Base-by-base conservation (phyloP, 75 land plant species). In the Azolla pinnata region DNA sequence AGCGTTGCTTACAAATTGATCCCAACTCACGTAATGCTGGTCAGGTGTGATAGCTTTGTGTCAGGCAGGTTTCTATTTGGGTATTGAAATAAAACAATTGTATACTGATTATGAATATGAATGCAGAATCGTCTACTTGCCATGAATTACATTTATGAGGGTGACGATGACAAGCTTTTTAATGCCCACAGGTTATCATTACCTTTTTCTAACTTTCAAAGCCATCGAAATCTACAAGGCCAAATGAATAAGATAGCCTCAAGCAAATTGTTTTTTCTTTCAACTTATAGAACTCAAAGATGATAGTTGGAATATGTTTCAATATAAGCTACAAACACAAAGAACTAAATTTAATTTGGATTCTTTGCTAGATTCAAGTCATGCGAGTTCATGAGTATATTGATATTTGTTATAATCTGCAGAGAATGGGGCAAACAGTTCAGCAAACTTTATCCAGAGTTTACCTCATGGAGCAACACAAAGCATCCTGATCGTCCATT, bases 21-120 rank as follows among this genome's bases (percentile, higher is more conserved):
- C 90, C 99, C 25, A 96, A 95, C 66, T 95, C 99, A 60, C 87
- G 99, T 27, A 95, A 95, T 86, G 99, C 99, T 56, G 99, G 99
- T 57, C 96, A 95, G 96, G 98, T 93, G 12, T 59, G 42, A 21
- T 33, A 33, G 16, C 31, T 32, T 17, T 19, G n/a, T 24, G n/a
- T 25, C 10, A 55, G 4, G 18, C 57, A 31, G 57, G 28, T 29
- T 25, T 9, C 19, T 47, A 16, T 20, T 47, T 18, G 20, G 10
- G 3, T 47, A 12, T 47, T 20, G 19, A 47, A 47, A 12, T 47
- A 20, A 24, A 8, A 19, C 7, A 19, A n/a, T n/a, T n/a, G 19
- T 29, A 4, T 4, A 23, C 38, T 59, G 61, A 21, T 64, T 64
- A 26, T 21, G 17, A 26, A 1, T 5, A 14, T 69, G 57, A 26